Evolutionary conservation across 73 alveolate species (phyloP).

Genomic region (Stentor coeruleus): DNA sequence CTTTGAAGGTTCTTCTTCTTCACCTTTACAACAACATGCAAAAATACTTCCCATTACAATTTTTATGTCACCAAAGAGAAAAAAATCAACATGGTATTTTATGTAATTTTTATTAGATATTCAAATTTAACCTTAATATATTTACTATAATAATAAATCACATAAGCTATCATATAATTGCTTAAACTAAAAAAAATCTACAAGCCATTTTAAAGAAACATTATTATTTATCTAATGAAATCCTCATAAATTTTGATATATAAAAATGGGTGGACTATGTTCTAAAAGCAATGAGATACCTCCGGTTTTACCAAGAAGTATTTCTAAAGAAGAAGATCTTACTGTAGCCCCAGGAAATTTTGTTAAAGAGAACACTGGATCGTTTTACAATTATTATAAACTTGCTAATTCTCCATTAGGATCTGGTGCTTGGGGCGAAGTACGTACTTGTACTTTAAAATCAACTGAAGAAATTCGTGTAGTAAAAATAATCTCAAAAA

Average conservation of each 20-base stretch:
- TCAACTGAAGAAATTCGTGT: not conserved
- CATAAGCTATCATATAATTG: not conserved
- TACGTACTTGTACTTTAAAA: not conserved
- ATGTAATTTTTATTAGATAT: no score
- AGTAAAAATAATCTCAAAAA: not conserved
- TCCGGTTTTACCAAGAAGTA: not conserved
- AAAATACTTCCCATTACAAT: no score
- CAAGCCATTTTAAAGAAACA: not conserved
- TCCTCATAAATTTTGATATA: not conserved
- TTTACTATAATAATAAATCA: no score
- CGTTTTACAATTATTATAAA: not conserved
- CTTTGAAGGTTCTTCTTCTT: not conserved
- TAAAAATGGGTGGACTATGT: not conserved
- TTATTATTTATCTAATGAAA: no score
- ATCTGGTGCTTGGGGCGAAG: not conserved
- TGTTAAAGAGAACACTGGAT: not conserved
- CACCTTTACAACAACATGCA: not conserved
- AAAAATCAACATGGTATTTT: no score
- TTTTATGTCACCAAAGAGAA: no score
- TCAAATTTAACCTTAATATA: no score
- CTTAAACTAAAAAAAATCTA: not conserved
- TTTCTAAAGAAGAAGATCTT: not conserved
- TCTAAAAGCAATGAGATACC: not conserved
- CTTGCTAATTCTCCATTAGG: not conserved
- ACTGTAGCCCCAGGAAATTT: not conserved